These are phyloP conservation scores for Metschnikowia shivogae DNA, from an alignment of 805 yeast species.

Conservation along the genomic window DNA sequence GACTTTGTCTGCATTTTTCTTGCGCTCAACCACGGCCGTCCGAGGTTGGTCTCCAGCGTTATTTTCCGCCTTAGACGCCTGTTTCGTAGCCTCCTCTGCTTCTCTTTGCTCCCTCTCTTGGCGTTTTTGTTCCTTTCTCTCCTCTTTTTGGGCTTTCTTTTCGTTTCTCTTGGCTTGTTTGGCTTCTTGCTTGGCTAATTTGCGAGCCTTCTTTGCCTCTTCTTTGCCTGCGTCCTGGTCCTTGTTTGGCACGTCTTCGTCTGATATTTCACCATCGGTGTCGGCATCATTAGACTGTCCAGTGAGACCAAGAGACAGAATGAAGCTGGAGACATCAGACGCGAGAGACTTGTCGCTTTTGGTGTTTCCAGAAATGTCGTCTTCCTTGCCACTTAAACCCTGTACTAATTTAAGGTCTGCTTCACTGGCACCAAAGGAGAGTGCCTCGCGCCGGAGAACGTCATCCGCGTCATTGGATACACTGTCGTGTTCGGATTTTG, in stretches of 20 bases:
- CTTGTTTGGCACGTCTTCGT: slow-evolving; percentile 14
- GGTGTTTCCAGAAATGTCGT: slow-evolving; percentile 35
- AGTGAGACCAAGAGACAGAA: slow-evolving; percentile 62
- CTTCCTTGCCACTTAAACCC: slow-evolving; percentile 51
- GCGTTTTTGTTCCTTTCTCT: slow-evolving; percentile 29
- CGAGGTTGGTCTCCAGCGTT: slow-evolving; percentile 5
- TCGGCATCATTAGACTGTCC: slow-evolving; percentile 18
- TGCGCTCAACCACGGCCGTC: slow-evolving; percentile 1
- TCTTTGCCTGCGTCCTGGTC: slow-evolving; percentile 7
- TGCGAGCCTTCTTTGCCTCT: slow-evolving; percentile 5
- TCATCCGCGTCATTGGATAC: slow-evolving; percentile 21
- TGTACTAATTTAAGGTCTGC: slow-evolving; percentile 67
- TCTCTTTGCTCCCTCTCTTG: slow-evolving; percentile 26
- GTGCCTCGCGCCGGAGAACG: slow-evolving; percentile 64
- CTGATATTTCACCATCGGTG: slow-evolving; percentile 18
- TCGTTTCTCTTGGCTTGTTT: slow-evolving; percentile 27
- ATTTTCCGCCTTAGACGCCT: slow-evolving; percentile 21
- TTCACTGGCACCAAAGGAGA: slow-evolving; percentile 80
- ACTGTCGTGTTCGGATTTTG: slow-evolving; percentile 8
- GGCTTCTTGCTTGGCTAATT: slow-evolving; percentile 9
- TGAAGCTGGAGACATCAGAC: slow-evolving; percentile 55
- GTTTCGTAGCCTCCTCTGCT: slow-evolving; percentile 20
- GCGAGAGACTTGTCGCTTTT: slow-evolving; percentile 41
- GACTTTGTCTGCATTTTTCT: slow-evolving; percentile 23
- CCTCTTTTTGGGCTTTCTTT: slow-evolving; percentile 37